These are phyloP conservation scores for Carpinus fangiana DNA, from an alignment of 306 rosid genomes.

Conservation along the genomic window DNA sequence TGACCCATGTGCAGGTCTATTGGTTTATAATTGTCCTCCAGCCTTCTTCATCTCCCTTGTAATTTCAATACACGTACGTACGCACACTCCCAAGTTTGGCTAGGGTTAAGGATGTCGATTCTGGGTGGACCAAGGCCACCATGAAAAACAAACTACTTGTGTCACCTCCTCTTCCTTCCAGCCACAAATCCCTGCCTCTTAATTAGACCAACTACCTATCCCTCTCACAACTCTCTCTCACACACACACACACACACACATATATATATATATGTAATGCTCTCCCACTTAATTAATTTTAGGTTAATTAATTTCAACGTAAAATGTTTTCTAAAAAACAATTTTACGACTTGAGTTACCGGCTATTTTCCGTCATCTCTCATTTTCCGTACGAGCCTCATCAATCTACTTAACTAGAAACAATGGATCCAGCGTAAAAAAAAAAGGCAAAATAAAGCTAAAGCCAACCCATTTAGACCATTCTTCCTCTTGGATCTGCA, in stretches of 20 bases:
- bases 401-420: too few relatives aligned
- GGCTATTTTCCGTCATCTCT: too few relatives aligned
- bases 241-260: too few relatives aligned
- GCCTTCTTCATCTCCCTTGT: slow-evolving; percentile 7
- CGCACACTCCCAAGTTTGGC: neutral
- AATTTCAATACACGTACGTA: neutral
- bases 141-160: neutral
- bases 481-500: too few relatives aligned
- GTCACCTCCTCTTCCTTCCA: neutral
- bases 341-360: too few relatives aligned
- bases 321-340: too few relatives aligned
- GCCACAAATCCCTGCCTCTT: neutral
- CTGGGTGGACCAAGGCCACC: neutral
- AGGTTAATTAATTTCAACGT: too few relatives aligned
- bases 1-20: slow-evolving; percentile 28
- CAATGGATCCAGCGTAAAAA: too few relatives aligned
- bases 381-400: too few relatives aligned
- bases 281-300: neutral
- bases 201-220: neutral
- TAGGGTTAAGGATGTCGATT: too few relatives aligned
- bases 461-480: too few relatives aligned
- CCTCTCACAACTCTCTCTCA: neutral
- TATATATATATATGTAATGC: neutral
- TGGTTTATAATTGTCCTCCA: slow-evolving; percentile 8
- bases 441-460: too few relatives aligned